A percentile compares a stretch with the other conserved stretches of the same genome.
Evolutionary conservation across 345 rosid species (phyloP).

Genomic region (Nephelium lappaceum): DNA sequence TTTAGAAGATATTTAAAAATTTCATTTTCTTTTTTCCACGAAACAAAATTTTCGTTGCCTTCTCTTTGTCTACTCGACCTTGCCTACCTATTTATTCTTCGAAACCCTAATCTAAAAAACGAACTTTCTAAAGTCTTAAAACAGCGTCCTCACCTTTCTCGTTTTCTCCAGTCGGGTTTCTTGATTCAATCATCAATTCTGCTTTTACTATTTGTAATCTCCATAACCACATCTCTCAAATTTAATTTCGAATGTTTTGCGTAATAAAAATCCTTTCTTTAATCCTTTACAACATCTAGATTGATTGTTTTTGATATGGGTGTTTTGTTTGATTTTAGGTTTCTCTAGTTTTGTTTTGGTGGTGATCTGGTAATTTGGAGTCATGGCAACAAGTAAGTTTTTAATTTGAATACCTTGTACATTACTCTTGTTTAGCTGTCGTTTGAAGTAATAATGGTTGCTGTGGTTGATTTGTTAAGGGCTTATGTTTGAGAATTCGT

Average conservation of each 20-base stretch:
- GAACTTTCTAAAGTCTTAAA: too few species aligned
- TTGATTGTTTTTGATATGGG: not conserved
- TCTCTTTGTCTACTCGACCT: too few species aligned
- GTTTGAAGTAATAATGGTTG: not conserved
- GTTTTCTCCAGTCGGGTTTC: not conserved
- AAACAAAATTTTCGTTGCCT: too few species aligned
- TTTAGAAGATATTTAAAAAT: too few species aligned
- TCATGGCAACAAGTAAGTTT: constrained; percentile 45
- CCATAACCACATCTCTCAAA: not conserved
- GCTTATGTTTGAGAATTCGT: constrained; percentile 83
- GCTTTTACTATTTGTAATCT: not conserved
- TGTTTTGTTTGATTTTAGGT: not conserved
- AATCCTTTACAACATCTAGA: not conserved
- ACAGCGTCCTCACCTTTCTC: too few species aligned
- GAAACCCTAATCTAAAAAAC: too few species aligned
- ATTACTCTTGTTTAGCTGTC: not conserved
- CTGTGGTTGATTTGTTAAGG: constrained; percentile 38
- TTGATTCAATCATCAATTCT: not conserved
- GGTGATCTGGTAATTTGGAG: not conserved
- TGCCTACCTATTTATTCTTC: too few species aligned
- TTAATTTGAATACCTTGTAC: not conserved
- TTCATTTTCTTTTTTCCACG: too few species aligned
- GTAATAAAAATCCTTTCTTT: too few species aligned
- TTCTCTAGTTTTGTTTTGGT: not conserved
- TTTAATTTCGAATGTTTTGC: not conserved